Conservation (phyloP, 1,284 basidiomycete species). For the Laetiporus sulphureus region DNA sequence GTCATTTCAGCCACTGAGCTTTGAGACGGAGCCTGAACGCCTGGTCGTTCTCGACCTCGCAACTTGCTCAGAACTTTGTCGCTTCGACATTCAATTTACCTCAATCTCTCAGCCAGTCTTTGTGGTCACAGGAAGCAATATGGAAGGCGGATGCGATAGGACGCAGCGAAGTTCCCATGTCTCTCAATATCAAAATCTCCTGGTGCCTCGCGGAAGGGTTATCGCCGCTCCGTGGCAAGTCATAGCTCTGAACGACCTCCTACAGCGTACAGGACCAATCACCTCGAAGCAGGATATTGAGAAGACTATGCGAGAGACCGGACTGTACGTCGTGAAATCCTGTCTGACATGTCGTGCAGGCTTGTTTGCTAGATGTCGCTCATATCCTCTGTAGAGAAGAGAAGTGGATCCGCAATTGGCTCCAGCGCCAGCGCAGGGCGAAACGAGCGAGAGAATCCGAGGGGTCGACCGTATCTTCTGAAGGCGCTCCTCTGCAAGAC, state of each 20-base stretch:
- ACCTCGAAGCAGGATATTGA: constrained; percentile 13
- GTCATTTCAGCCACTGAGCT: background rate
- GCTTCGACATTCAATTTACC: no score
- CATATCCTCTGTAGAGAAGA: constrained; percentile 9
- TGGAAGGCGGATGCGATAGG: no score
- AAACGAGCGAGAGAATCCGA: constrained; percentile 4
- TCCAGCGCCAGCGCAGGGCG: constrained; percentile 11
- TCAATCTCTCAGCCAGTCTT: no score
- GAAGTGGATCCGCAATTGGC: constrained; percentile 20
- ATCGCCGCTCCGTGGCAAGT: constrained; percentile 14
- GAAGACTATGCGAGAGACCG: constrained; percentile 13
- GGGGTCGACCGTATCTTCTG: background rate
- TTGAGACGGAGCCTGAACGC: background rate
- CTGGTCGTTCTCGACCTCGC: background rate
- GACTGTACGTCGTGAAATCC: constrained; percentile 16
- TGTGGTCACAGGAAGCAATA: no score
- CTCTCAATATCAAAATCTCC: no score
- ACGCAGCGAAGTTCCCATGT: no score
- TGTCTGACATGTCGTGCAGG: background rate
- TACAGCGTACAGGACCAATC: constrained; percentile 9
- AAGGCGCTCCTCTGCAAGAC: background rate
- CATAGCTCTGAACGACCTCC: constrained; percentile 9
- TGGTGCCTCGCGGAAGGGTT: constrained; percentile 1
- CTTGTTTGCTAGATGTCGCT: background rate
- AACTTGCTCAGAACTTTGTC: background rate